Conservation (phyloP, 2,329 filamentous ascomycete species). For the Calonectria crousiana region DNA sequence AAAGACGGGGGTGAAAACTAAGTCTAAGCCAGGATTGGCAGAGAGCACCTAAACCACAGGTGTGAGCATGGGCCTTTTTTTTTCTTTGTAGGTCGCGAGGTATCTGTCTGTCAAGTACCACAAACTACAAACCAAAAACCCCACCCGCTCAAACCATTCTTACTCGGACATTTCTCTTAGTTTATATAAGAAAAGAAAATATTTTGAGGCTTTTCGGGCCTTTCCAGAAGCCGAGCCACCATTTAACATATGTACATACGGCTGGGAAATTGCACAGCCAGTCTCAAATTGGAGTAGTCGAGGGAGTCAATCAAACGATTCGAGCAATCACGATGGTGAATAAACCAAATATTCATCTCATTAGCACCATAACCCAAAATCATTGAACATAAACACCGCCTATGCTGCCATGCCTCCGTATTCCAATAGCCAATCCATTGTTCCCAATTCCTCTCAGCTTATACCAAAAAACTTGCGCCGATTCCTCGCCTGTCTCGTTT, state of each 20-base stretch:
- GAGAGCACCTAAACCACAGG: neutral
- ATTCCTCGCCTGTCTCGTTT: slow-evolving; percentile 77
- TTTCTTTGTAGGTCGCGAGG: neutral
- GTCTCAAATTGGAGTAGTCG: neutral
- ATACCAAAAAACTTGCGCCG: slow-evolving; percentile 71
- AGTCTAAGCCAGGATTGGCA: neutral
- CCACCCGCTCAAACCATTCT: neutral
- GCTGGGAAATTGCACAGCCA: neutral
- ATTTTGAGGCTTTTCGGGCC: neutral
- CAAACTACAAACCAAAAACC: neutral
- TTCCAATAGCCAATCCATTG: neutral
- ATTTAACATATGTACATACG: neutral
- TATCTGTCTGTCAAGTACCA: neutral
- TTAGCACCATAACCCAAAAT: neutral
- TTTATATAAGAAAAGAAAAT: neutral
- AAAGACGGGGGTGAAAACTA: neutral
- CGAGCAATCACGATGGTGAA: neutral
- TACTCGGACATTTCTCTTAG: neutral
- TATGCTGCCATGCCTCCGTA: slow-evolving; percentile 26
- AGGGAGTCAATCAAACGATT: neutral
- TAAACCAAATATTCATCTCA: neutral
- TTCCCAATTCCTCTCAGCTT: neutral
- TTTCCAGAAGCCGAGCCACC: neutral
- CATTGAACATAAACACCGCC: slow-evolving; percentile 33
- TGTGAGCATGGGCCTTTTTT: neutral